phyloP scores from a whole-genome alignment of 2,329 filamentous ascomycete species.

The Botrytis fabae region DNA sequence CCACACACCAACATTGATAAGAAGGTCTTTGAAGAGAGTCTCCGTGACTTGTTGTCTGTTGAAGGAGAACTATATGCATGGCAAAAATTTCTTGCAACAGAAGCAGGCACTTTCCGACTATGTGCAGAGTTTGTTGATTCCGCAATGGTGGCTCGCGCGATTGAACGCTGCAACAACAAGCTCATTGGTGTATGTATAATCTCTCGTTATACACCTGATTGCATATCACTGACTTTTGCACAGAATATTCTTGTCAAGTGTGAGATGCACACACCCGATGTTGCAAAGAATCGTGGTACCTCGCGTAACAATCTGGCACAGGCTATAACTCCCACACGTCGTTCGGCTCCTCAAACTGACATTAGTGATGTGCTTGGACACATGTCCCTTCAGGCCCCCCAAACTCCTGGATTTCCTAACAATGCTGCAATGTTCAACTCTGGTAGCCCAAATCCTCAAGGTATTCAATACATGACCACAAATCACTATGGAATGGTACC shows the following conservation, averaged over 20 bases:
- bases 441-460: slow-evolving; percentile 20
- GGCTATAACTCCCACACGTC: slow-evolving; percentile 25
- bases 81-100: slow-evolving; percentile 44
- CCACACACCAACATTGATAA: slow-evolving; percentile 28
- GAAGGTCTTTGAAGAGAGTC: slow-evolving; percentile 43
- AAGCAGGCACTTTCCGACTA: slow-evolving; percentile 49
- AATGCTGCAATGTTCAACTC: slow-evolving; percentile 14
- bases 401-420: slow-evolving; percentile 21
- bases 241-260: slow-evolving; percentile 25
- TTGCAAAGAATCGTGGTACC: slow-evolving; percentile 6
- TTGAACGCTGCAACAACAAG: slow-evolving; percentile 45
- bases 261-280: slow-evolving; percentile 25
- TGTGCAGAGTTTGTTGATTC: slow-evolving; percentile 56
- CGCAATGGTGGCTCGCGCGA: slow-evolving; percentile 46
- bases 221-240: slow-evolving; percentile 6
- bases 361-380: slow-evolving; percentile 20
- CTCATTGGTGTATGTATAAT: slow-evolving; percentile 28
- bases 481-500: slow-evolving; percentile 17
- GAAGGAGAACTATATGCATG: slow-evolving; percentile 57
- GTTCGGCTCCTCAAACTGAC: slow-evolving; percentile 11
- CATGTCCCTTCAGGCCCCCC: slow-evolving; percentile 22
- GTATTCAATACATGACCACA: slow-evolving; percentile 22
- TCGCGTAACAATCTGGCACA: slow-evolving; percentile 6
- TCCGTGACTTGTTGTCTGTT: slow-evolving; percentile 46
- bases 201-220: neutral